Evolutionary conservation across 345 rosid species (phyloP).

Genomic region (rapeseed (Brassica napus)): DNA sequence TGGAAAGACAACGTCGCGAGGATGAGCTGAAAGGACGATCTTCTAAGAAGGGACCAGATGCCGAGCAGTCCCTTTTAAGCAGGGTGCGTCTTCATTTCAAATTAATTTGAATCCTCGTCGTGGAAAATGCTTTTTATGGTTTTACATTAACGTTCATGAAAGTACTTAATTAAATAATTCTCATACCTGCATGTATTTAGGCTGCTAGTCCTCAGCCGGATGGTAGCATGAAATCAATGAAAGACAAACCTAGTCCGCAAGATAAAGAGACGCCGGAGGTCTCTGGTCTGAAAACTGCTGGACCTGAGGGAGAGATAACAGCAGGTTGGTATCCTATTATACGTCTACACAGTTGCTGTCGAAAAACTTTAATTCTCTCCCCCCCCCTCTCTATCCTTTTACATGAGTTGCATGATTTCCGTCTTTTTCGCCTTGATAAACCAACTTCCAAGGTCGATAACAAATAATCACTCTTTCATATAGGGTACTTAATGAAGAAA

Average conservation of each 20-base stretch:
- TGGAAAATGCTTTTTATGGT: constrained; percentile 6
- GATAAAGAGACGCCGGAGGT: constrained; percentile 83
- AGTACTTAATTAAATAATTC: background rate
- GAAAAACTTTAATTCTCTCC: background rate
- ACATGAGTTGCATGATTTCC: background rate
- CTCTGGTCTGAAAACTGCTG: constrained; percentile 83
- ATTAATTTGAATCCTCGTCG: constrained; percentile 10
- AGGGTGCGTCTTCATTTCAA: constrained; percentile 52
- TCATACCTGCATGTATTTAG: constrained; percentile 43
- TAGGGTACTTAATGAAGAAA: constrained; percentile 90
- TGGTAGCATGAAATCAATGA: constrained; percentile 84
- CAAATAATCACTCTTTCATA: constrained; percentile 27
- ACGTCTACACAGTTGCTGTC: background rate
- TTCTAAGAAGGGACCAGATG: constrained; percentile 78
- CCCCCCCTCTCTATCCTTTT: background rate
- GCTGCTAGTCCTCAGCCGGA: constrained; percentile 89
- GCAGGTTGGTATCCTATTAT: constrained; percentile 64
- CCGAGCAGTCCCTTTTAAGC: constrained; percentile 81
- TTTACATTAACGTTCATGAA: background rate
- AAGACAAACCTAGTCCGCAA: constrained; percentile 67
- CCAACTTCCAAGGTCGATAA: constrained; percentile 14
- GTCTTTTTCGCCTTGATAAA: constrained; percentile 14
- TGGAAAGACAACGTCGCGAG: constrained; percentile 98
- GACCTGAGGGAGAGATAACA: constrained; percentile 90
- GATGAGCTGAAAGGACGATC: constrained; percentile 85